phyloP scores from a whole-genome alignment of 495 filamentous ascomycete genomes.

The Apodospora peruviana region DNA sequence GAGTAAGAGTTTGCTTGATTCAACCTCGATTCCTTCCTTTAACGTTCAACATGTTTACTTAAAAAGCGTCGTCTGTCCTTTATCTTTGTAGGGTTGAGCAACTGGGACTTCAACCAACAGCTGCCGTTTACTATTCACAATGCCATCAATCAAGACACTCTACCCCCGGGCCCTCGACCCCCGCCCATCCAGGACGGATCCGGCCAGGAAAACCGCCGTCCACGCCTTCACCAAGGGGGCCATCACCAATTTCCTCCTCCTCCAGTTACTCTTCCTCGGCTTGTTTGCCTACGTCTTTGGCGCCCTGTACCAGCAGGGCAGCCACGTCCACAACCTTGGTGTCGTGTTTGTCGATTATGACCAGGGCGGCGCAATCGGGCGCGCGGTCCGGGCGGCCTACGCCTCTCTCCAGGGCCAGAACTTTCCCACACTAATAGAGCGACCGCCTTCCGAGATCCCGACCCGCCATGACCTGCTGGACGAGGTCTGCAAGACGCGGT shows the following conservation, averaged over 20 bases:
- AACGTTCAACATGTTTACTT: too few species aligned
- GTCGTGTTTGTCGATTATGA: slow-evolving; percentile 46
- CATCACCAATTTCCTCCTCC: slow-evolving; percentile 22
- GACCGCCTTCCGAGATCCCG: slow-evolving; percentile 22
- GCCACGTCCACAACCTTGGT: slow-evolving; percentile 36
- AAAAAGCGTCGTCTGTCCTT: too few species aligned
- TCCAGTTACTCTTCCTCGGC: slow-evolving; percentile 38
- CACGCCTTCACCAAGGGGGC: slow-evolving; percentile 1
- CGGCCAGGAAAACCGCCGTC: slow-evolving; percentile 1
- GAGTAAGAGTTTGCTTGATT: too few species aligned
- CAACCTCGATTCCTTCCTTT: too few species aligned
- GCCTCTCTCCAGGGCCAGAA: slow-evolving; percentile 24
- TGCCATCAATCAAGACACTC: neutral
- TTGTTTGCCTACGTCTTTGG: slow-evolving; percentile 45
- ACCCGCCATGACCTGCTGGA: slow-evolving; percentile 15
- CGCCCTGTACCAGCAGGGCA: slow-evolving; percentile 34
- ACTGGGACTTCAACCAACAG: too few species aligned
- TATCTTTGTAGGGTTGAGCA: too few species aligned
- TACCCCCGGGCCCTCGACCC: slow-evolving; percentile 6
- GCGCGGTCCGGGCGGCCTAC: slow-evolving; percentile 38
- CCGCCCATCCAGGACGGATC: neutral
- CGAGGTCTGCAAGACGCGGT: slow-evolving; percentile 39
- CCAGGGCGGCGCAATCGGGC: slow-evolving; percentile 35
- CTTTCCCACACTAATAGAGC: slow-evolving; percentile 39
- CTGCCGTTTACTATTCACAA: too few species aligned